These are phyloP conservation scores for Trichoderma oligosporum DNA, from an alignment of 2,329 filamentous ascomycete genomes.

Conservation along the genomic window DNA sequence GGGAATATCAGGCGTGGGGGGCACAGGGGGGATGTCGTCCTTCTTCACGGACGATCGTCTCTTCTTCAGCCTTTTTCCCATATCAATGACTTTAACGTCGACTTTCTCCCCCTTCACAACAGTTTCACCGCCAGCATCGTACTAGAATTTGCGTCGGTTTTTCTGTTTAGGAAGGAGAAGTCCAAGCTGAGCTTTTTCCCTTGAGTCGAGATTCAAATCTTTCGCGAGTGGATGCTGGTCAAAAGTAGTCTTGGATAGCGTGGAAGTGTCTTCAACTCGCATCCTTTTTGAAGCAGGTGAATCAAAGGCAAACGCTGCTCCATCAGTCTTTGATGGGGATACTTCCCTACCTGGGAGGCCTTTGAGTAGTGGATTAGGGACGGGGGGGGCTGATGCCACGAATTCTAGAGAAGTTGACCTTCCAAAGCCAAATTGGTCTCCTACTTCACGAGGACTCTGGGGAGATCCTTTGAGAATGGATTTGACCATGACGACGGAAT, in stretches of 20 bases:
- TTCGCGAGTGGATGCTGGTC: conserved; percentile 36
- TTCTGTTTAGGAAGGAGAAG: conserved; percentile 35
- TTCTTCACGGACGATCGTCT: not conserved
- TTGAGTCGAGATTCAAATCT: conserved; percentile 28
- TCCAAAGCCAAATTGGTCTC: conserved; percentile 13
- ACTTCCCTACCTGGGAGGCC: conserved; percentile 40
- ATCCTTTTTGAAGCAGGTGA: conserved; percentile 26
- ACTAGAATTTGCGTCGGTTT: conserved; percentile 36
- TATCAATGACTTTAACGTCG: not conserved
- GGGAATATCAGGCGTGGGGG: conserved; percentile 33
- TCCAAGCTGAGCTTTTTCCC: conserved; percentile 32
- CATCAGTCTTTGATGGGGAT: conserved; percentile 37
- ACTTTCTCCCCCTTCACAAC: conserved; percentile 18
- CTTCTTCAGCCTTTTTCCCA: conserved; percentile 1
- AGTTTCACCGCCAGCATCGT: conserved; percentile 34
- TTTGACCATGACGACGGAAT: conserved; percentile 5
- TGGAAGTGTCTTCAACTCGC: conserved; percentile 31
- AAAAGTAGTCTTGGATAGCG: conserved; percentile 35
- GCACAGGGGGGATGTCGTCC: conserved; percentile 25
- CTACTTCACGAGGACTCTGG: conserved; percentile 18
- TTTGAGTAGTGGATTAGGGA: conserved; percentile 42
- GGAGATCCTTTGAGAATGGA: conserved; percentile 12
- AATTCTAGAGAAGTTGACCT: conserved; percentile 3
- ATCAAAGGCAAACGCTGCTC: conserved; percentile 35
- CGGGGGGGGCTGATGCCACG: conserved; percentile 17